Conservation (phyloP, 2,329 filamentous ascomycete genomes). For the Trichoderma brevicompactum region DNA sequence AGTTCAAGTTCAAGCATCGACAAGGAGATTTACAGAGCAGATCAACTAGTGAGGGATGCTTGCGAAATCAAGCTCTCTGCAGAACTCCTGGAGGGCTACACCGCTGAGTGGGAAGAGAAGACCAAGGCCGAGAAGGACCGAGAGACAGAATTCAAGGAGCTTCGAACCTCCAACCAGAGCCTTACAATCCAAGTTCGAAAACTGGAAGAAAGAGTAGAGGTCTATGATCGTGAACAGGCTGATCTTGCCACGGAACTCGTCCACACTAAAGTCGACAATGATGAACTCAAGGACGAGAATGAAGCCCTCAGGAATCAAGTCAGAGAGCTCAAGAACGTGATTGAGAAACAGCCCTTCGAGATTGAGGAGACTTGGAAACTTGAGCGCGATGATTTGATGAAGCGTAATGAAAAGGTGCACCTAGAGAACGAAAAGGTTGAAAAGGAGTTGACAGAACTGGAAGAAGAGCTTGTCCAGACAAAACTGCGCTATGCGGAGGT, state of each 20-base stretch:
- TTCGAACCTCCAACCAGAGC: slow-evolving; percentile 68
- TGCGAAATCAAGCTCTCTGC: slow-evolving; percentile 85
- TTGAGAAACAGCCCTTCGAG: slow-evolving; percentile 87
- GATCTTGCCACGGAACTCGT: slow-evolving; percentile 90
- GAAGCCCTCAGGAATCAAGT: slow-evolving; percentile 87
- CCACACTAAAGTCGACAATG: slow-evolving; percentile 89
- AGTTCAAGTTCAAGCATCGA: slow-evolving; percentile 86
- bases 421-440: slow-evolving; percentile 89
- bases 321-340: slow-evolving; percentile 79
- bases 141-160: slow-evolving; percentile 76
- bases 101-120: slow-evolving; percentile 90
- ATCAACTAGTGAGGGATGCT: slow-evolving; percentile 90
- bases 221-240: slow-evolving; percentile 88
- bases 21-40: slow-evolving; percentile 94
- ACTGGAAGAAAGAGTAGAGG: slow-evolving; percentile 85
- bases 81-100: slow-evolving; percentile 80
- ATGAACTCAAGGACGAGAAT: slow-evolving; percentile 85
- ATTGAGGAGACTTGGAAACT: slow-evolving; percentile 79
- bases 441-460: slow-evolving; percentile 88
- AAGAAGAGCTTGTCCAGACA: slow-evolving; percentile 86
- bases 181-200: slow-evolving; percentile 78
- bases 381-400: slow-evolving; percentile 91
- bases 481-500: slow-evolving; percentile 98
- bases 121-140: slow-evolving; percentile 79
- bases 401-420: slow-evolving; percentile 89